These are phyloP conservation scores for Vanrija humicola DNA, from an alignment of 1,284 basidiomycete genomes.

Conservation along the genomic window DNA sequence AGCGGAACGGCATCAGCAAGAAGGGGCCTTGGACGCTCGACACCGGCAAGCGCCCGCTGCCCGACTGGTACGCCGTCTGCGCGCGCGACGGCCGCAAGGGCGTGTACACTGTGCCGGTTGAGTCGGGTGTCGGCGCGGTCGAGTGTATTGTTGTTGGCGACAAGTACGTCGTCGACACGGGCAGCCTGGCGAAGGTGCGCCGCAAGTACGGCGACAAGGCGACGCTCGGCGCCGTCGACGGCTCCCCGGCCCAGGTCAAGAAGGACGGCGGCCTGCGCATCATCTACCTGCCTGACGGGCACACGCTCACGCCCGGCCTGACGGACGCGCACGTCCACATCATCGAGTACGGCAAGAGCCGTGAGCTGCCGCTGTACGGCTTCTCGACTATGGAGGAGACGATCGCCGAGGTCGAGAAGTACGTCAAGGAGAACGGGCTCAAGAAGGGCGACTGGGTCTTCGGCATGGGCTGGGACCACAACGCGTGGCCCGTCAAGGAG, in stretches of 20 bases:
- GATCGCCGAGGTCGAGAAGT: conserved; percentile 59
- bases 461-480: conserved; percentile 93
- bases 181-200: conserved; percentile 54
- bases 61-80: conserved; percentile 35
- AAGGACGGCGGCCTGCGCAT: conserved; percentile 43
- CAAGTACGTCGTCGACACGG: conserved; percentile 58
- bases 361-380: conserved; percentile 61
- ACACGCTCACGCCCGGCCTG: conserved; percentile 44
- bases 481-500: conserved; percentile 54
- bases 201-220: conserved; percentile 42
- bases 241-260: conserved; percentile 19
- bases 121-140: conserved; percentile 40
- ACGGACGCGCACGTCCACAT: conserved; percentile 66
- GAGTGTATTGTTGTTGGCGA: conserved; percentile 67
- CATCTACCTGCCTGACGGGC: conserved; percentile 33
- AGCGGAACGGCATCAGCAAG: conserved; percentile 13
- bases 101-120: conserved; percentile 31
- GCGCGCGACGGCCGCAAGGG: conserved; percentile 28
- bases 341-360: conserved; percentile 50
- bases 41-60: conserved; percentile 13
- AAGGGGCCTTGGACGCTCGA: conserved; percentile 7
- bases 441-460: conserved; percentile 67
- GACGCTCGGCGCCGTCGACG: conserved; percentile 27
- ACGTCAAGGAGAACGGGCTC: conserved; percentile 55
- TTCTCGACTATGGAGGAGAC: conserved; percentile 61